Evolutionary conservation across 176 grass and related monocot species (phyloP).

Genomic region (Oropetium thomaeum): DNA sequence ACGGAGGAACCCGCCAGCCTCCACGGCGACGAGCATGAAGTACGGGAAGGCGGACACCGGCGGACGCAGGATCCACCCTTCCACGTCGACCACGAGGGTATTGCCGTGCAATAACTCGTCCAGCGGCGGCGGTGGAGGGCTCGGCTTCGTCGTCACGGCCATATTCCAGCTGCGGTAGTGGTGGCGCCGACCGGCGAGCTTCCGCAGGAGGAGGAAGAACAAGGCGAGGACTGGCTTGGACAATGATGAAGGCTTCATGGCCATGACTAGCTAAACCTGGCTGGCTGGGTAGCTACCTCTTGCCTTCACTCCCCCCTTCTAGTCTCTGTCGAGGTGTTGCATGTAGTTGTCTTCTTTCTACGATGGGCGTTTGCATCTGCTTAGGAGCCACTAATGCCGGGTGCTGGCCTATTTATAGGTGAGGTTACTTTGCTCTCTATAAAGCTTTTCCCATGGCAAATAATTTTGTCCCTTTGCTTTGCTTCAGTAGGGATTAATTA

Average conservation of each 20-base stretch:
- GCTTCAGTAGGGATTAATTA: background rate
- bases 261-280: background rate
- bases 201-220: conserved; percentile 34
- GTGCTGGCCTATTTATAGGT: background rate
- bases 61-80: conserved; percentile 54
- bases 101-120: conserved; percentile 36
- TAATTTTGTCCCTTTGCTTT: too few species aligned
- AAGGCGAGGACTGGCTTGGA: conserved; percentile 42
- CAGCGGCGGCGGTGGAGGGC: background rate
- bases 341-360: background rate
- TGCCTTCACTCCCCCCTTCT: background rate
- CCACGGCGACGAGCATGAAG: conserved; percentile 88
- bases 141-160: conserved; percentile 2
- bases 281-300: background rate
- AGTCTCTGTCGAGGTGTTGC: conserved; percentile 15
- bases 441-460: too few species aligned
- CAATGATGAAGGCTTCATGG: conserved; percentile 28
- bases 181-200: conserved; percentile 15
- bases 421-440: background rate
- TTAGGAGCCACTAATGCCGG: background rate
- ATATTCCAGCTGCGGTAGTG: background rate
- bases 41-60: conserved; percentile 53
- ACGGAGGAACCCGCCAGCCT: conserved; percentile 63
- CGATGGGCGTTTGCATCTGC: conserved; percentile 8
- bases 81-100: conserved; percentile 60